phyloP scores from a whole-genome alignment of 1,139 yeast genomes.

The Diutina mesorugosa region DNA sequence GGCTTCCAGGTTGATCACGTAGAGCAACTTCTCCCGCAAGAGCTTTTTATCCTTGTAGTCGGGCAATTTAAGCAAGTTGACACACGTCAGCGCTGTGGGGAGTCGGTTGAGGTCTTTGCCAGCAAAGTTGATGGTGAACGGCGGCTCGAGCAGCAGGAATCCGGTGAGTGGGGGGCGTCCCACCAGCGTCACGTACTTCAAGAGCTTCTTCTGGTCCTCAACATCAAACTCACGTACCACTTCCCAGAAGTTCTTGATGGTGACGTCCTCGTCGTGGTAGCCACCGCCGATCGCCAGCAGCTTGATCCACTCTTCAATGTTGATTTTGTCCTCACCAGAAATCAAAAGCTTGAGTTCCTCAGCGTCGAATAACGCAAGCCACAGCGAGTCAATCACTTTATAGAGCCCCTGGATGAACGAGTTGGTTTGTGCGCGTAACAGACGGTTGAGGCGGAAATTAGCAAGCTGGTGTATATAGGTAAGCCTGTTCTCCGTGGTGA shows the following conservation, averaged over 20 bases:
- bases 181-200: conserved; percentile 85
- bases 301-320: conserved; percentile 52
- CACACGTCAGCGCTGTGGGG: conserved; percentile 92
- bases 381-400: conserved; percentile 51
- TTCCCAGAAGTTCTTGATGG: conserved; percentile 61
- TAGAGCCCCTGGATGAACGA: conserved; percentile 63
- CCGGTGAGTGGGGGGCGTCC: conserved; percentile 89
- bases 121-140: conserved; percentile 66
- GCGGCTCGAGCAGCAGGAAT: conserved; percentile 60
- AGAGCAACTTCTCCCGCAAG: conserved; percentile 51
- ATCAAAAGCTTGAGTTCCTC: conserved; percentile 73
- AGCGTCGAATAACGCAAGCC: conserved; percentile 81
- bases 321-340: conserved; percentile 59
- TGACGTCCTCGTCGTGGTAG: conserved; percentile 39
- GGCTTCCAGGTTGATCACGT: conserved; percentile 69
- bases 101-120: conserved; percentile 45
- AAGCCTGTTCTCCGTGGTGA: conserved; percentile 48
- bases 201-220: conserved; percentile 46
- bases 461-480: conserved; percentile 72
- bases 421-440: conserved; percentile 44
- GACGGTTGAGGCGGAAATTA: conserved; percentile 61
- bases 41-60: conserved; percentile 53
- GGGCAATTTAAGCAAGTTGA: conserved; percentile 75
- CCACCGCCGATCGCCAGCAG: conserved; percentile 58
- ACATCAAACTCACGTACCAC: conserved; percentile 55